Conservation (phyloP, 768 basidiomycete genomes). For the Pleurotus salmoneostramineus region DNA sequence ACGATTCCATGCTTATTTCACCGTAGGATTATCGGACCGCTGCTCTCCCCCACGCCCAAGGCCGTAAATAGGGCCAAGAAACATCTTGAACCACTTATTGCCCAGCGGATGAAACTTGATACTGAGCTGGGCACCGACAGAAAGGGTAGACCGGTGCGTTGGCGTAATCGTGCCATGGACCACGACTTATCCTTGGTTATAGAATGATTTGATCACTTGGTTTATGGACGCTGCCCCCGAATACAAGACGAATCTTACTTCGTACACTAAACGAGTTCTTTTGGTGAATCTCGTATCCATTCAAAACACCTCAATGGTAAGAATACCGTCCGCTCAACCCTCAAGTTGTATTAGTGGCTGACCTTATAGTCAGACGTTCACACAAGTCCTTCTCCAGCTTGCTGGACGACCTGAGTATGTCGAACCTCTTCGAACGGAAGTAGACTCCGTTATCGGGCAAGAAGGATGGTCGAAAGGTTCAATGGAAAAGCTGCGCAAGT, state of each 20-base stretch:
- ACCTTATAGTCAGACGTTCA: conserved; percentile 17
- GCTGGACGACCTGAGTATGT: conserved; percentile 24
- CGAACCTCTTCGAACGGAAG: conserved; percentile 27
- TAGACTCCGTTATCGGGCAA: conserved; percentile 19
- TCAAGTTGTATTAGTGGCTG: not conserved
- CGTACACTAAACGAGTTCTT: conserved; percentile 26
- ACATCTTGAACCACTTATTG: conserved; percentile 10
- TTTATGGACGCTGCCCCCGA: conserved; percentile 17
- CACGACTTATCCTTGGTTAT: not conserved
- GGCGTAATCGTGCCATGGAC: not conserved
- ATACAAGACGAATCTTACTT: conserved; percentile 17
- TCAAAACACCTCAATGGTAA: conserved; percentile 37
- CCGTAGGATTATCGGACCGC: conserved; percentile 6
- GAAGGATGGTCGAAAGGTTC: conserved; percentile 39
- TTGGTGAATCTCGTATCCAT: conserved; percentile 35
- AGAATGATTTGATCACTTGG: conserved; percentile 17
- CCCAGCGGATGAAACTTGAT: not conserved
- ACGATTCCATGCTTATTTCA: not conserved
- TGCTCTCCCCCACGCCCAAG: conserved; percentile 8
- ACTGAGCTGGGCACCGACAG: conserved; percentile 6
- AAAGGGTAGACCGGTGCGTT: conserved; percentile 8
- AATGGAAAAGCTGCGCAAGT: conserved; percentile 30
- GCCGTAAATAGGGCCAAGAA: not conserved
- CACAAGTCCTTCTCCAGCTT: conserved; percentile 24
- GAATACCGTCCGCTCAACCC: not conserved